These are phyloP conservation scores for Pseudoscleropodium purum DNA, from an alignment of 225 moss, liverwort and hornwort genomes.

Conservation along the genomic window DNA sequence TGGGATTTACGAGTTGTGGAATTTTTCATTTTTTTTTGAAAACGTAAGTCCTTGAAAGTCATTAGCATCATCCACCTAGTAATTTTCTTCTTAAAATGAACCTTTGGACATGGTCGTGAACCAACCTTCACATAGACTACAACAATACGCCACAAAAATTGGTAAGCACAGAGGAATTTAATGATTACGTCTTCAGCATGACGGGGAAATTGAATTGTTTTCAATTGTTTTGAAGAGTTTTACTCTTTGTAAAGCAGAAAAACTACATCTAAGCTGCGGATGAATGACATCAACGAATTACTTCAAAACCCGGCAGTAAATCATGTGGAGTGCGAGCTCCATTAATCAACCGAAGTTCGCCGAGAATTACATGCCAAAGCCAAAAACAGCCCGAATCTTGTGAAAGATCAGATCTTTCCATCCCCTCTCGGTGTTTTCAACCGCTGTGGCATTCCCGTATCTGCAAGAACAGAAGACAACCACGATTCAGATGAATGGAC, in stretches of 20 bases:
- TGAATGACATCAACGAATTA: neutral
- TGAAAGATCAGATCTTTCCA: constrained; percentile 97
- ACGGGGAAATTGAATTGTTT: neutral
- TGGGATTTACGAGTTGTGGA: too few relatives aligned
- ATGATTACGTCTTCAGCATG: neutral
- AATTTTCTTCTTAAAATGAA: neutral
- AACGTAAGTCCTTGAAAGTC: neutral
- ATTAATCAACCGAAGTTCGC: neutral
- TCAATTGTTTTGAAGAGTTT: constrained; percentile 5
- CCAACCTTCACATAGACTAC: neutral
- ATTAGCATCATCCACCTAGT: too few relatives aligned
- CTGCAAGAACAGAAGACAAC: constrained; percentile 20
- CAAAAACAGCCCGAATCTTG: constrained; percentile 97
- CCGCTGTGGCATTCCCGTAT: constrained; percentile 88
- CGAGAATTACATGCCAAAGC: constrained; percentile 60
- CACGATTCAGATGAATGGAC: neutral
- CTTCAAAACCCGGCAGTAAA: neutral
- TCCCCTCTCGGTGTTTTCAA: constrained; percentile 91
- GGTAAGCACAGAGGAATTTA: neutral
- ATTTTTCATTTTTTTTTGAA: neutral
- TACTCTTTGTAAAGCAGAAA: neutral
- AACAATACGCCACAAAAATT: neutral
- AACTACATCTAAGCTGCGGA: neutral
- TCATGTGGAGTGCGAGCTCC: neutral
- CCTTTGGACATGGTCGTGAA: neutral